Evolutionary conservation across 495 filamentous ascomycete genomes (phyloP).

Genomic region (Aspergillus ostianus): DNA sequence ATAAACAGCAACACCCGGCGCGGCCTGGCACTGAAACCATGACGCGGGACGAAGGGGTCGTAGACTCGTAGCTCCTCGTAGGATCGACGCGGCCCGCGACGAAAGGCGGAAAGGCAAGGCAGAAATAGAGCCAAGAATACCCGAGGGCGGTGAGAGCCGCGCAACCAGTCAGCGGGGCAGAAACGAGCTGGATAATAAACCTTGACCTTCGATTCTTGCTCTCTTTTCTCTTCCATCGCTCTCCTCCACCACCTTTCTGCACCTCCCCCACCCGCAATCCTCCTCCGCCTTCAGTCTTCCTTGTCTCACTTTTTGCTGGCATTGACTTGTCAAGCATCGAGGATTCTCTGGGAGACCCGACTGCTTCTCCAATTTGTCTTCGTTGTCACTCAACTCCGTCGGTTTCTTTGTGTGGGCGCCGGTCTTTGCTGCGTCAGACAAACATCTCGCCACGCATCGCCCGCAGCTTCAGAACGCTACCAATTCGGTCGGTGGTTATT

Average conservation of each 20-base stretch:
- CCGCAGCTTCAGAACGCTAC: conserved; percentile 14
- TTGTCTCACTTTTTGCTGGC: conserved; percentile 45
- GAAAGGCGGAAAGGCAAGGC: no score
- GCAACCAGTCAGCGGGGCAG: no score
- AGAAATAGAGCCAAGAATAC: no score
- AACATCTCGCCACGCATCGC: conserved; percentile 19
- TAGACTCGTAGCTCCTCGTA: no score
- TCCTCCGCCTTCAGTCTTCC: conserved; percentile 30
- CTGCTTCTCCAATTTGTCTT: conserved; percentile 11
- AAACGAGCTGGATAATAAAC: no score
- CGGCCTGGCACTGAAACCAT: no score
- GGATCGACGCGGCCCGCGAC: no score
- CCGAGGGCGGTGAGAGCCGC: no score
- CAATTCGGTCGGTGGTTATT: conserved; percentile 1
- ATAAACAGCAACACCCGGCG: no score
- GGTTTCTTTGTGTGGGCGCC: conserved; percentile 24
- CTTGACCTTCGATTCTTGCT: conserved; percentile 1
- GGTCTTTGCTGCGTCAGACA: conserved; percentile 20
- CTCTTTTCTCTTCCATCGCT: conserved; percentile 1
- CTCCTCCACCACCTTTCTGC: conserved; percentile 25
- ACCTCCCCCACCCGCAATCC: conserved; percentile 23
- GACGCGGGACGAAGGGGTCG: no score
- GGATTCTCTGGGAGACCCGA: conserved; percentile 20
- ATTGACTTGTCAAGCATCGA: conserved; percentile 54
- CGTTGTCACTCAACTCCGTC: conserved; percentile 6